These are phyloP conservation scores for Amanita pseudoporphyria DNA, from an alignment of 768 basidiomycete species.

Conservation along the genomic window DNA sequence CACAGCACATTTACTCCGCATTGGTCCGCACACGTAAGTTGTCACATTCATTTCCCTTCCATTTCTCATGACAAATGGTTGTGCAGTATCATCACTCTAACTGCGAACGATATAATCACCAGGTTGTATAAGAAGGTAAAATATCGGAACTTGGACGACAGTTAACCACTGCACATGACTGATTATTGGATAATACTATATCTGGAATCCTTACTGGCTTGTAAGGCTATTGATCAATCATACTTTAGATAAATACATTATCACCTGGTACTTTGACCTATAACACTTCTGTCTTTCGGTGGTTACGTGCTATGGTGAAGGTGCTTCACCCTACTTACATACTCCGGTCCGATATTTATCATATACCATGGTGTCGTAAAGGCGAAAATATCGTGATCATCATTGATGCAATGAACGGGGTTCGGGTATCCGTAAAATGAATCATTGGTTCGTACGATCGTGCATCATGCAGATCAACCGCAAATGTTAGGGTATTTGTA, in stretches of 20 bases:
- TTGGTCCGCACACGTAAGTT: constrained; percentile 83
- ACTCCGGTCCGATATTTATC: neutral
- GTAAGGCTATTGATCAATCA: neutral
- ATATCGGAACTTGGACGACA: neutral
- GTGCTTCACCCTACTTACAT: neutral
- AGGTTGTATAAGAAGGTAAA: constrained; percentile 47
- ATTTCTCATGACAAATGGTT: constrained; percentile 2
- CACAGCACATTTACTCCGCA: constrained; percentile 87
- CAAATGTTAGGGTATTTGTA: constrained; percentile 58
- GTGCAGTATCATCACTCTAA: constrained; percentile 78
- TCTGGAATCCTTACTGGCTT: neutral
- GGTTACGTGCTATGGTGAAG: no score
- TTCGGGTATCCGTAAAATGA: neutral
- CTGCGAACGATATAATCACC: constrained; percentile 74
- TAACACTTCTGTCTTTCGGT: no score
- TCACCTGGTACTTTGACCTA: no score
- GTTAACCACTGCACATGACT: no score
- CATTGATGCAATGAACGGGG: neutral
- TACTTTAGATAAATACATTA: neutral
- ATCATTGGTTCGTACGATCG: neutral
- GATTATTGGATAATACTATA: neutral
- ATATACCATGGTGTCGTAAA: neutral
- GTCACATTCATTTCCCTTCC: neutral
- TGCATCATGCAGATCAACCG: constrained; percentile 18
- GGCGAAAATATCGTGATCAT: neutral